Evolutionary conservation across 495 filamentous ascomycete genomes (phyloP).

Genomic region (Lentithecium fluviatile): DNA sequence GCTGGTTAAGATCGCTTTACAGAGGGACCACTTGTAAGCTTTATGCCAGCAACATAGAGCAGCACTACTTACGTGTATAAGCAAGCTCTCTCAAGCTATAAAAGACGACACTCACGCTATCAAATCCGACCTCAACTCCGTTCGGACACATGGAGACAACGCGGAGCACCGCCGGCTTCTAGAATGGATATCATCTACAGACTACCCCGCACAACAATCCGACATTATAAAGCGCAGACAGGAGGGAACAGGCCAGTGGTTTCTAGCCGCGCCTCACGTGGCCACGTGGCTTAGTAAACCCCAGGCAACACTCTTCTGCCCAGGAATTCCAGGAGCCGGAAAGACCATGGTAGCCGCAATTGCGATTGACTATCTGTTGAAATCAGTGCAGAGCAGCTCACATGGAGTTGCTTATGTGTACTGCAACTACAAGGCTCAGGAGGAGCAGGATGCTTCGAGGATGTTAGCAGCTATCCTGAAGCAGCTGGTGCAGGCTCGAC

Average conservation of each 20-base stretch:
- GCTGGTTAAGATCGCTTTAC: conserved; percentile 31
- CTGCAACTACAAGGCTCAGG: conserved; percentile 44
- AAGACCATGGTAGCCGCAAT: conserved; percentile 36
- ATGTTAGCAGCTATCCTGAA: conserved; percentile 46
- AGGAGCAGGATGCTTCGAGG: conserved; percentile 39
- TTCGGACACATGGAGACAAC: conserved; percentile 5
- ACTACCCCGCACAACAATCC: conserved; percentile 35
- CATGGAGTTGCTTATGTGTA: conserved; percentile 47
- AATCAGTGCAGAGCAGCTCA: conserved; percentile 11
- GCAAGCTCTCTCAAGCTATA: not conserved
- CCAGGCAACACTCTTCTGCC: conserved; percentile 40
- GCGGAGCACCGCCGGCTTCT: conserved; percentile 7
- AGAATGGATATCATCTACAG: conserved; percentile 16
- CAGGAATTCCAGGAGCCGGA: conserved; percentile 41
- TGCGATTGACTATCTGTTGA: conserved; percentile 34
- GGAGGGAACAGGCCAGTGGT: not conserved
- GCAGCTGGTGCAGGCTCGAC: conserved; percentile 42
- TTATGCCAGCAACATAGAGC: not conserved
- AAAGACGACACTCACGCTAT: not conserved
- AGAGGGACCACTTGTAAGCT: conserved; percentile 41
- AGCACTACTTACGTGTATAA: not conserved
- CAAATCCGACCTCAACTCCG: not conserved
- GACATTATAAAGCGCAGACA: conserved; percentile 32
- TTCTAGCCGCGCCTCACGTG: conserved; percentile 1
- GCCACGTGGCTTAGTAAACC: conserved; percentile 37